These are phyloP conservation scores for Neurospora intermedia DNA, from an alignment of 495 filamentous ascomycete species.

Conservation along the genomic window DNA sequence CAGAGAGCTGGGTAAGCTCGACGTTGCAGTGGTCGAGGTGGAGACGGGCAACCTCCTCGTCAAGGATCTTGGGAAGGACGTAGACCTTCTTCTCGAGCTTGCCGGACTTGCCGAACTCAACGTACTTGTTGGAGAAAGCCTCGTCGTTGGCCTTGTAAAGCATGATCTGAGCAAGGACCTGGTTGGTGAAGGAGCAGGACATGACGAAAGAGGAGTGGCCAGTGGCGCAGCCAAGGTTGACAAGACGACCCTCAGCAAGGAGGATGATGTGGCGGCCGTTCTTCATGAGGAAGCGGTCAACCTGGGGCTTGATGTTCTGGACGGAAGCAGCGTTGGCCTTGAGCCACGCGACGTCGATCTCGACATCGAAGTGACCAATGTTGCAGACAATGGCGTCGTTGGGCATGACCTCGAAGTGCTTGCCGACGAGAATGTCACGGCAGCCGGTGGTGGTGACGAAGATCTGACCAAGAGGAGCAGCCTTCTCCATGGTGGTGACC, in stretches of 20 bases:
- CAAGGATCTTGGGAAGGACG: conserved; percentile 95
- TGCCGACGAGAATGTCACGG: conserved; percentile 86
- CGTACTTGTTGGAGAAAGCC: conserved; percentile 83
- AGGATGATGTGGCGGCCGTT: conserved; percentile 96
- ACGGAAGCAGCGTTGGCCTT: conserved; percentile 86
- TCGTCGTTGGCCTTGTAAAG: conserved; percentile 87
- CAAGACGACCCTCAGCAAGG: conserved; percentile 93
- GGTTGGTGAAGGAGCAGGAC: conserved; percentile 99
- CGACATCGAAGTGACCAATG: conserved; percentile 99
- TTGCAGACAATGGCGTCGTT: conserved; percentile 99
- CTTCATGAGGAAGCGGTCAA: conserved; percentile 92
- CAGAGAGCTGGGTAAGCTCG: conserved; percentile 75
- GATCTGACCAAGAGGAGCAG: conserved; percentile 79
- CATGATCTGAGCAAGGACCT: conserved; percentile 98
- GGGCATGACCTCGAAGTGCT: conserved; percentile 94
- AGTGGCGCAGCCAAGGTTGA: conserved; percentile 97
- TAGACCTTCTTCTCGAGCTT: conserved; percentile 91
- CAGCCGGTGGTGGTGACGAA: conserved; percentile 99
- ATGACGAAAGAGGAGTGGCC: conserved; percentile 99
- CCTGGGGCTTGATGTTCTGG: conserved; percentile 99
- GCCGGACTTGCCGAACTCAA: conserved; percentile 81
- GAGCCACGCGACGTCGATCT: conserved; percentile 99
- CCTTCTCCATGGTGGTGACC: conserved; percentile 96
- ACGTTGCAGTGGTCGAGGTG: conserved; percentile 92
- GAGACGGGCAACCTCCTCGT: conserved; percentile 92